Percentiles rank a stretch among this genome's conserved stretches.
Conservation (phyloP, 148 eudicot species). For the Rhododendron molle region DNA sequence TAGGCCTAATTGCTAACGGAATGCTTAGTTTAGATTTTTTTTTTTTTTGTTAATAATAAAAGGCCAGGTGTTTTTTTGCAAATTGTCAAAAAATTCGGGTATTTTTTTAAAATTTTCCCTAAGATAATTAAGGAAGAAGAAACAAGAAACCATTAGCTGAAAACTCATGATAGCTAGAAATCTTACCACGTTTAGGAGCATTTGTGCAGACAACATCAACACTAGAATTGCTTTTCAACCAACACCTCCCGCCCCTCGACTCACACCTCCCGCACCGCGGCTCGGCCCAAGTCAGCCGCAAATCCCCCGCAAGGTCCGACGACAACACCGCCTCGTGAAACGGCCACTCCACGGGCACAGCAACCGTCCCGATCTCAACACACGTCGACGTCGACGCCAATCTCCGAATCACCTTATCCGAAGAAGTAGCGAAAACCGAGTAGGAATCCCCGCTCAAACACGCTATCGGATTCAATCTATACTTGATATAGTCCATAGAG, state of each 20-base stretch:
- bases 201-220: conserved; percentile 23
- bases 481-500: not conserved
- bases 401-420: not conserved
- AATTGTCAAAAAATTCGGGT: no score
- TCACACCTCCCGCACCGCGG: conserved; percentile 47
- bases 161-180: not conserved
- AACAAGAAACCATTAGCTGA: not conserved
- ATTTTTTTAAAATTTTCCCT: no score
- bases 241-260: conserved; percentile 29
- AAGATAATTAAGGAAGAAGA: not conserved
- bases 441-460: conserved; percentile 39
- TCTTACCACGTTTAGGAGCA: conserved; percentile 8
- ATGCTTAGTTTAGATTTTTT: no score
- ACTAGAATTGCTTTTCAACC: conserved; percentile 21
- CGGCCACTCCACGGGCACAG: conserved; percentile 29
- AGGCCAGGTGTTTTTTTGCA: no score
- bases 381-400: conserved; percentile 19
- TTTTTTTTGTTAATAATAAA: no score
- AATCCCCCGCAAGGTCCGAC: conserved; percentile 28
- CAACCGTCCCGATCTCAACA: conserved; percentile 17
- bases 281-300: conserved; percentile 36
- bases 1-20: no score
- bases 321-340: conserved; percentile 13
- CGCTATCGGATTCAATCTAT: conserved; percentile 23
- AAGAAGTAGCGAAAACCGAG: conserved; percentile 38